Evolutionary conservation across 1,284 basidiomycete genomes (phyloP), one percentile per base, ranked within the genome.

Genomic region (Mycosarcoma mackinlayi): DNA sequence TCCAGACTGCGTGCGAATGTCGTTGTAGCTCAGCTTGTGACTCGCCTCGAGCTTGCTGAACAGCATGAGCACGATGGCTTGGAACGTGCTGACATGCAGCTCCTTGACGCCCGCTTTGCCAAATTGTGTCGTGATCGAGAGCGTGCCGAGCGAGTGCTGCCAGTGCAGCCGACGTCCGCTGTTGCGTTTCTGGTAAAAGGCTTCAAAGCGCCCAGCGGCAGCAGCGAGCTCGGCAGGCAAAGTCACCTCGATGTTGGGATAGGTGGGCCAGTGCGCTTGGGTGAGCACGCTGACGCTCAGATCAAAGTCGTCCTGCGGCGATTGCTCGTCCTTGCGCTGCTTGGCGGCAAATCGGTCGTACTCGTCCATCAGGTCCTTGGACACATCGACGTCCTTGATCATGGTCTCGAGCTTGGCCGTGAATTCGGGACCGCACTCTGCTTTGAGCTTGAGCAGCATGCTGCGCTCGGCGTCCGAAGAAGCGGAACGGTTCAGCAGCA

Each of bases 361-460:
- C 21, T 84, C 79, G 58, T 85, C 77, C 85, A 91, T 87, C 23
- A 88, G 81, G 53, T 92, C 91, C 63, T 87, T 84, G 2, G 91
- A 93, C 8, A 93, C 84, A 0, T 87, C 87, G 13, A 93, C 85
- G 77, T 94, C 92, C 60, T 89, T 92, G 83, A 94, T 93, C 92
- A 95, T 94, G 42, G 92, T 88, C 77, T 93, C 91, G 47, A 92
- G 91, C 85, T 91, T 90, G 24, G 89, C 89, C 61, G 84, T 85
- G 52, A 95, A 95, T 50, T 92, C 92, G 6, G 92, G 89, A 76
- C 94, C 93, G 69, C 92, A 94, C 51, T 90, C 92, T 91, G 92
- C 89, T 84, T 92, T 92, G 69, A 98, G 86, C 84, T 91, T 92
- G 83, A 91, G 89, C 54, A 99, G 86, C 87, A 98, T 91, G 35